phyloP scores from a whole-genome alignment of 1,284 basidiomycete species.

The Sporisorium exsertum region DNA sequence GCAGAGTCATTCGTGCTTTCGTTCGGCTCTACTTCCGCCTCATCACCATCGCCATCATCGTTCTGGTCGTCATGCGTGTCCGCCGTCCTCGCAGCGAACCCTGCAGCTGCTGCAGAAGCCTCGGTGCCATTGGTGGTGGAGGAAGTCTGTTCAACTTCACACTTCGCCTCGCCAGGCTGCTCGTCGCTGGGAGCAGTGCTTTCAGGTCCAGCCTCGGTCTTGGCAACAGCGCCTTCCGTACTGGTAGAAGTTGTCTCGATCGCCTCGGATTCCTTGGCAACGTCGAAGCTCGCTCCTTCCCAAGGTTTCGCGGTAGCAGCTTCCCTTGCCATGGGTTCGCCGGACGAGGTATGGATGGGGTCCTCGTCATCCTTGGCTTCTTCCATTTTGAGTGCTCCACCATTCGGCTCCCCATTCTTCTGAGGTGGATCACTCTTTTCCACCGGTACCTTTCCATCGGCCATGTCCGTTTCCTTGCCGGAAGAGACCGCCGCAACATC shows the following conservation, averaged over 20 bases:
- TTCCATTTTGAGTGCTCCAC: neutral
- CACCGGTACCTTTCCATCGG: neutral
- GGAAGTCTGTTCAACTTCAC: neutral
- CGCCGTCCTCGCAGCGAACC: neutral
- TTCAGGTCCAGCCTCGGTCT: neutral
- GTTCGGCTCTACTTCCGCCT: constrained; percentile 75
- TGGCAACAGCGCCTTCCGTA: neutral
- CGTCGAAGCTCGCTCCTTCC: neutral
- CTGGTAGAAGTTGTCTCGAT: neutral
- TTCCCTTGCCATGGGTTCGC: neutral
- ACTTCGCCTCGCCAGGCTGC: neutral
- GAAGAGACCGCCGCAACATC: neutral
- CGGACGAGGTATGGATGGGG: neutral
- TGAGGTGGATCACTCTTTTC: too few relatives aligned
- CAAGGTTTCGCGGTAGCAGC: neutral
- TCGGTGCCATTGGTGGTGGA: neutral
- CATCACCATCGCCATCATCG: constrained; percentile 75
- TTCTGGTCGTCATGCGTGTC: constrained; percentile 4
- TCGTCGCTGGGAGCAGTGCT: neutral
- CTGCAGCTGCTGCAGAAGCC: neutral
- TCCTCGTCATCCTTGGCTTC: neutral
- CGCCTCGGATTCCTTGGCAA: neutral
- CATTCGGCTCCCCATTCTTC: neutral
- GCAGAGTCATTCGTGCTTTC: constrained; percentile 78
- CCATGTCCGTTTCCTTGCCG: neutral